Evolutionary conservation across 345 rosid genomes (phyloP), one percentile per base, ranked within the genome.

Genomic region (Barbarea vulgaris): DNA sequence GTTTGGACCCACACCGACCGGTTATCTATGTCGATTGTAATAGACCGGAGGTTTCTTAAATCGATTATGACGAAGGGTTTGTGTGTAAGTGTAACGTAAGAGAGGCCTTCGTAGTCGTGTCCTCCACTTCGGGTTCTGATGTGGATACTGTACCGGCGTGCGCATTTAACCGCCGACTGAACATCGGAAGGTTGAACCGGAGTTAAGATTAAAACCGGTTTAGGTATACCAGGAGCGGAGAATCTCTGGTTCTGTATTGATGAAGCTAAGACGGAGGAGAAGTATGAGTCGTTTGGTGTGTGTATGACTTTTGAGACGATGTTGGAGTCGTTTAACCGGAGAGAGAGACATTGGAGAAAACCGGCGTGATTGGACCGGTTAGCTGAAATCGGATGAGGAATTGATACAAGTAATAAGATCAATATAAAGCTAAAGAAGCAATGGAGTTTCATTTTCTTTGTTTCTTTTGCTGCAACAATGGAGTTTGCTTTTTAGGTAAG

Each of bases 91-190:
- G 90, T 82, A 7, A 67, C 55, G 63, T 87, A 85, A 0, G 96
- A 90, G 36, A 86, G 78, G 30, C 89, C 96, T 50, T 86, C 96
- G 47, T 81, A 87, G 34, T 87, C 92, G 65, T 87, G 92, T 51
- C 96, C 96, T 2, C 96, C 96, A 61, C 96, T 87, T 12, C 93
- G 79, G 52, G 85, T 85, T 61, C 84, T 85, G 33, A 88, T n/a
- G 42, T 83, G 84, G 31, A 84, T 64, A 25, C 66, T 79, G 31
- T 18, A 65, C 68, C 33, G 30, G 55, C 72, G 81, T 70, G 71
- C 83, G 50, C 73, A 88, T 82, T 41, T 75, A 33, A 90, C 73
- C 25, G 89, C 54, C 1, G 86, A 86, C 39, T 80, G 87, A 67
- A 88, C 81, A 52, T 87, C 82, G 28, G 86, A 78, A n/a, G 61